These are phyloP conservation scores for Salix dunnii DNA, from an alignment of 345 rosid species.

Conservation along the genomic window DNA sequence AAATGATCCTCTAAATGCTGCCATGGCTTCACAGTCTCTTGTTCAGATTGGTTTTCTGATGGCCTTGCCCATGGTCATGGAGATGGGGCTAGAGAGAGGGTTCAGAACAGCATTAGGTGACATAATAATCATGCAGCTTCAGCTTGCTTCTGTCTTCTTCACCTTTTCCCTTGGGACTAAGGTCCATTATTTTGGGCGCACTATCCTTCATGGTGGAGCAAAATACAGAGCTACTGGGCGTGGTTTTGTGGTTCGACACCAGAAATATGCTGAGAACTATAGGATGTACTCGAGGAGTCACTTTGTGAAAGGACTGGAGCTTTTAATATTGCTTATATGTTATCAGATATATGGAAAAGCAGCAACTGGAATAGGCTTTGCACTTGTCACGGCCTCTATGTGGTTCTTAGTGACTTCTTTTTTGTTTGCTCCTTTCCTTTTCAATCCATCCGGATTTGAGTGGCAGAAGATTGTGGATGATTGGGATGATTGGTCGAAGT, in stretches of 20 bases:
- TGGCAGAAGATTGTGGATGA: constrained; percentile 99
- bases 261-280: constrained; percentile 96
- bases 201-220: constrained; percentile 95
- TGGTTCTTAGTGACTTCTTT: constrained; percentile 89
- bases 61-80: constrained; percentile 95
- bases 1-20: constrained; percentile 68
- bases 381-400: constrained; percentile 63
- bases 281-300: constrained; percentile 98
- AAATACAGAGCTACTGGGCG: constrained; percentile 98
- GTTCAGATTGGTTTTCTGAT: constrained; percentile 85
- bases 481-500: constrained; percentile 95
- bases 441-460: constrained; percentile 93
- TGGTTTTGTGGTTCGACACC: constrained; percentile 96
- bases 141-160: constrained; percentile 85
- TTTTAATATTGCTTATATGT: constrained; percentile 66
- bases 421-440: constrained; percentile 84
- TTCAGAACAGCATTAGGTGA: constrained; percentile 83
- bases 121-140: constrained; percentile 91
- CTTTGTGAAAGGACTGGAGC: constrained; percentile 84
- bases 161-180: constrained; percentile 96
- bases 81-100: constrained; percentile 95
- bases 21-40: constrained; percentile 88
- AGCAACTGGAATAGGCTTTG: constrained; percentile 26
- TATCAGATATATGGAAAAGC: constrained; percentile 64
- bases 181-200: constrained; percentile 86